Conservation (phyloP, 1,284 basidiomycete species). For the Termitomyces sp. region DNA sequence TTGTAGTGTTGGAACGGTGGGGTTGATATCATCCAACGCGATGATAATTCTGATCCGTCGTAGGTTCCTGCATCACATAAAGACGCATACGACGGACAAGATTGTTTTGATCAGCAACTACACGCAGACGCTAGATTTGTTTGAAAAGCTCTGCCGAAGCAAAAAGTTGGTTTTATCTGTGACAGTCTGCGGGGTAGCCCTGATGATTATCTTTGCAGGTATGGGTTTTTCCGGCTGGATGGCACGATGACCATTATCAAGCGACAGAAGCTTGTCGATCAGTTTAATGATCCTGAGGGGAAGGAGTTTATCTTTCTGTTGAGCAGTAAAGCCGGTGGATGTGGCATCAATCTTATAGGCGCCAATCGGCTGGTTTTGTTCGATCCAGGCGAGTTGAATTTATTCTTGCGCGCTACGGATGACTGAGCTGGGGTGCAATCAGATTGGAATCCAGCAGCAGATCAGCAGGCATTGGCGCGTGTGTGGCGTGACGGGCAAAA, state of each 20-base stretch:
- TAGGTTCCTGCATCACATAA: slow-evolving; percentile 84
- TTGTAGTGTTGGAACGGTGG: slow-evolving; percentile 89
- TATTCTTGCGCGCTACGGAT: background rate
- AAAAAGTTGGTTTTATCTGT: slow-evolving; percentile 63
- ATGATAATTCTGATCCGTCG: background rate
- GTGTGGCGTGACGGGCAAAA: slow-evolving; percentile 99
- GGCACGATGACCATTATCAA: slow-evolving; percentile 93
- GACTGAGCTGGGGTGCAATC: background rate
- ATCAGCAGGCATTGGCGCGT: slow-evolving; percentile 96
- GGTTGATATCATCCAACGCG: slow-evolving; percentile 8
- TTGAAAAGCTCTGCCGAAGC: slow-evolving; percentile 80
- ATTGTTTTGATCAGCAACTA: slow-evolving; percentile 99
- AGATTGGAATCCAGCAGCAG: slow-evolving; percentile 99
- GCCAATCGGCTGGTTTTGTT: slow-evolving; percentile 95
- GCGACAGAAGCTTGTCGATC: slow-evolving; percentile 95
- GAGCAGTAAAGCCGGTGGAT: slow-evolving; percentile 96
- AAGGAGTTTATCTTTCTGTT: slow-evolving; percentile 96
- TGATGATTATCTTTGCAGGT: slow-evolving; percentile 44
- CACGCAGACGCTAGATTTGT: slow-evolving; percentile 94
- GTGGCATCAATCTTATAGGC: slow-evolving; percentile 97
- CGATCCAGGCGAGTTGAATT: slow-evolving; percentile 70
- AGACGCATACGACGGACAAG: slow-evolving; percentile 86
- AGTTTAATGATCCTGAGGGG: slow-evolving; percentile 94
- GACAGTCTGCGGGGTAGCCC: background rate
- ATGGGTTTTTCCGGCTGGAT: slow-evolving; percentile 90